Evolutionary conservation across 106 monocot genomes (phyloP), one percentile per base, ranked within the genome.

Genomic region (Apostasia ramifera): DNA sequence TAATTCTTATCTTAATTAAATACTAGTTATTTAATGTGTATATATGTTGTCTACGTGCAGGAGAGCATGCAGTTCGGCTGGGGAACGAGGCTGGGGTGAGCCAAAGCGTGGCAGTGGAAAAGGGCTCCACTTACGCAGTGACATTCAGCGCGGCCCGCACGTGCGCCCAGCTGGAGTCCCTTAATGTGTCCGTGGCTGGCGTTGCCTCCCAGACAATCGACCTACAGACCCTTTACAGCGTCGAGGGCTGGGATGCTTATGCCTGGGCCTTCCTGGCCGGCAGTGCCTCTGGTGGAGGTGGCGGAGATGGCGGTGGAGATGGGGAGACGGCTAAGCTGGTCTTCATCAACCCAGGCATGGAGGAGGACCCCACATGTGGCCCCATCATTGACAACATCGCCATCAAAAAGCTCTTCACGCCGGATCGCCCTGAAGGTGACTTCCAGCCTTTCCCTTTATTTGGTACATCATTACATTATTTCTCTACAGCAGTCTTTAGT

Each of bases 101-200:
- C 47, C 97, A 97, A 70, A 48, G 46, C 40, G 3, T 97, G 58
- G 59, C 45, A 48, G 75, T 97, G 61, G 92, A 92, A 77, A 85
- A 87, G 72, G 97, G 89, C 1, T 74, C 84, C 11, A 75, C 67
- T 11, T 97, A 97, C 52, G 54, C 97, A 3, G 69, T 97, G 64
- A 89, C 92, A 15, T 97, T 97, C 82, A 89, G 91, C 47, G 97
- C 97, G 2, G 97, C 92, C 2, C 78, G 92, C 41, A 97, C 97
- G 6, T 97, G 97, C 44, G 92, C 97, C 12, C 92, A 87, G 77
- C 82, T 97, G 42, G 97, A 97, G 85, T 74, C 89, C 3, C 79
- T 97, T 51, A 92, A 97, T 70, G 75, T 97, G 60, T 89, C 92
- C 6, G 71, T 81, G 41, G 70, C 78, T 12, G 15, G 45, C 14